Evolutionary conservation across 805 yeast genomes (phyloP), one percentile per base, ranked within the genome.

Genomic region (Metschnikowia cubensis): DNA sequence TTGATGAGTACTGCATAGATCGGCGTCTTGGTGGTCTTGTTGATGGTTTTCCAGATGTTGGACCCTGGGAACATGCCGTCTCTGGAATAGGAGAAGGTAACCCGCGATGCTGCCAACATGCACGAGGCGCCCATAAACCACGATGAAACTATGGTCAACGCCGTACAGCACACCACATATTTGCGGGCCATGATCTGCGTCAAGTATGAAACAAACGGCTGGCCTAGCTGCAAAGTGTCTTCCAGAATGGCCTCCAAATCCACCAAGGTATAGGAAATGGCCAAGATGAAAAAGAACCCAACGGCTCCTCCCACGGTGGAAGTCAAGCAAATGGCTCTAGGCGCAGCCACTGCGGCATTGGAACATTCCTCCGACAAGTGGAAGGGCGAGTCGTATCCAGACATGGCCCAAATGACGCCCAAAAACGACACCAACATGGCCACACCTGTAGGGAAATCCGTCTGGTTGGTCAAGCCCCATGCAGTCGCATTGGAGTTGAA

Each of bases 311-410:
- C 84, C 42, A 74, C 65, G 11, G 74, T 59, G 7, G 83, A 73
- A 15, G 86, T 82, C 64, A 82, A 64, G 18, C 82, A 80, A 56
- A 84, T 83, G 29, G 87, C 87, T 51, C 75, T 73, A n/a, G 89
- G 89, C 8, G 84, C 82, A 4, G 86, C 87, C 13, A 71, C 66
- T 34, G 79, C 69, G 6, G 88, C 86, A 60, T 84, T 83, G 45
- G 82, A 68, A 56, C 85, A 80, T 59, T 85, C 90, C 66, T 84
- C 91, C n/a, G 87, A 75, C 52, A 85, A 69, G 59, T 85, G 89
- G 70, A 84, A 85, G 0, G 89, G 87, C 20, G 87, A 81, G 61
- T 85, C 89, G 60, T 82, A 85, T 21, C 89, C 89, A 41, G 85
- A 77, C 88, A 85, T 83, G 35, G 85, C 80, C 85, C 85, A 82